Conservation (phyloP, 441 rosid species). For the Aquilaria agallochum region DNA sequence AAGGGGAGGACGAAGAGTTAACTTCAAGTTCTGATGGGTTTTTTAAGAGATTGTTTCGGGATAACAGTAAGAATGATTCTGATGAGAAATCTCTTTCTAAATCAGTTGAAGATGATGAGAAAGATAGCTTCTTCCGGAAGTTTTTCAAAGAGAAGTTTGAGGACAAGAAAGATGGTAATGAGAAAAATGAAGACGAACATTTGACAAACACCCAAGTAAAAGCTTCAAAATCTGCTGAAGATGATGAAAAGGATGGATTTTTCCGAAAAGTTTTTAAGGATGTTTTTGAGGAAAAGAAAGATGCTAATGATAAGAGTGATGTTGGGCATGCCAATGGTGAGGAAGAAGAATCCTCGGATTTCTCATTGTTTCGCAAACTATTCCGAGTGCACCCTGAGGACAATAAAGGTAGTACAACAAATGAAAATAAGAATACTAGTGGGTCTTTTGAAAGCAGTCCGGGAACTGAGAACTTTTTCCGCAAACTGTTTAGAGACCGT, state of each 20-base stretch:
- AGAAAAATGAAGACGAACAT: conserved; percentile 27
- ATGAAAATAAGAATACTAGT: conserved; percentile 46
- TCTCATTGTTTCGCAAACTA: conserved; percentile 66
- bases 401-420: conserved; percentile 37
- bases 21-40: conserved; percentile 74
- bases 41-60: conserved; percentile 68
- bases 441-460: conserved; percentile 73
- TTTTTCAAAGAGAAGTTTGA: conserved; percentile 65
- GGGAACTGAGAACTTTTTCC: conserved; percentile 84
- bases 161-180: conserved; percentile 61
- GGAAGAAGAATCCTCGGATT: conserved; percentile 74
- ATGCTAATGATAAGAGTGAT: conserved; percentile 50
- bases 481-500: conserved; percentile 86
- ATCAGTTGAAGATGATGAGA: conserved; percentile 69
- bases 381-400: conserved; percentile 94
- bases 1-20: conserved; percentile 65
- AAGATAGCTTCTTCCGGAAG: conserved; percentile 76
- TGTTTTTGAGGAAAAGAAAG: conserved; percentile 71
- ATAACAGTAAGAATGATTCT: conserved; percentile 50
- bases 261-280: conserved; percentile 71
- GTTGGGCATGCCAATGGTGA: conserved; percentile 41
- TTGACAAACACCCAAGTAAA: conserved; percentile 38
- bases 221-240: conserved; percentile 59
- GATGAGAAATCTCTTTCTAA: conserved; percentile 43
- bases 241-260: conserved; percentile 85